Evolutionary conservation across 768 basidiomycete species (phyloP).

Genomic region (Trametes cinnabarina): DNA sequence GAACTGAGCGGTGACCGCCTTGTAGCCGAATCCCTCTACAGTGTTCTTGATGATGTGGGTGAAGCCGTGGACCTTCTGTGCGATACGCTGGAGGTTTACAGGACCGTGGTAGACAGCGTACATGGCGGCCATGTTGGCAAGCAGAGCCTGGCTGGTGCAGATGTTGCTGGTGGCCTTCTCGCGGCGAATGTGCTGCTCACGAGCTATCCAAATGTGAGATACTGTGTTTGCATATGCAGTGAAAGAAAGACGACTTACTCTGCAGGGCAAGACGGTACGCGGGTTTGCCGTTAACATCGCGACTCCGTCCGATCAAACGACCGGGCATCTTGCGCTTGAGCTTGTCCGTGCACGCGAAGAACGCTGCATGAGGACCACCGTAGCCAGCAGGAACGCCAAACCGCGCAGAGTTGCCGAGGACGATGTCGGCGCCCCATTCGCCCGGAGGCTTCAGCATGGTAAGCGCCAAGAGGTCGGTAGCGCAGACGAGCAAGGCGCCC

Average conservation of each 20-base stretch:
- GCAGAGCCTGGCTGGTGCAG: conserved; percentile 94
- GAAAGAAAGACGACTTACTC: conserved; percentile 50
- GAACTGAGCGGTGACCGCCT: conserved; percentile 65
- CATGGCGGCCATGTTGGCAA: conserved; percentile 99
- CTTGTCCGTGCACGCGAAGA: conserved; percentile 90
- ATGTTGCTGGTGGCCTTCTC: conserved; percentile 99
- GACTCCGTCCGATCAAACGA: conserved; percentile 86
- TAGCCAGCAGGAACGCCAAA: conserved; percentile 98
- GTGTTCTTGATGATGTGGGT: conserved; percentile 71
- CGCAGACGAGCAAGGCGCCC: conserved; percentile 82
- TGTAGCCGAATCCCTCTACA: conserved; percentile 74
- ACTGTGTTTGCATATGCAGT: not conserved
- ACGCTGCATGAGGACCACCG: conserved; percentile 95
- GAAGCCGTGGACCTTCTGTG: conserved; percentile 85
- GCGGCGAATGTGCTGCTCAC: conserved; percentile 95
- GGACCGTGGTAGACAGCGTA: conserved; percentile 97
- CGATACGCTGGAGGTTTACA: conserved; percentile 78
- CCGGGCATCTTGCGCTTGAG: conserved; percentile 99
- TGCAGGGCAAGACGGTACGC: conserved; percentile 94
- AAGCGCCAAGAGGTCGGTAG: conserved; percentile 90
- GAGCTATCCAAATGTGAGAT: conserved; percentile 49
- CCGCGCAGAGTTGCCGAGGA: conserved; percentile 90
- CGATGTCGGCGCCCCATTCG: conserved; percentile 98
- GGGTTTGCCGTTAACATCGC: conserved; percentile 77
- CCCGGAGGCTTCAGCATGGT: conserved; percentile 93